Evolutionary conservation across 192 early-diverging fungal species (phyloP).

Genomic region (Gryganskiella cystojenkinii): DNA sequence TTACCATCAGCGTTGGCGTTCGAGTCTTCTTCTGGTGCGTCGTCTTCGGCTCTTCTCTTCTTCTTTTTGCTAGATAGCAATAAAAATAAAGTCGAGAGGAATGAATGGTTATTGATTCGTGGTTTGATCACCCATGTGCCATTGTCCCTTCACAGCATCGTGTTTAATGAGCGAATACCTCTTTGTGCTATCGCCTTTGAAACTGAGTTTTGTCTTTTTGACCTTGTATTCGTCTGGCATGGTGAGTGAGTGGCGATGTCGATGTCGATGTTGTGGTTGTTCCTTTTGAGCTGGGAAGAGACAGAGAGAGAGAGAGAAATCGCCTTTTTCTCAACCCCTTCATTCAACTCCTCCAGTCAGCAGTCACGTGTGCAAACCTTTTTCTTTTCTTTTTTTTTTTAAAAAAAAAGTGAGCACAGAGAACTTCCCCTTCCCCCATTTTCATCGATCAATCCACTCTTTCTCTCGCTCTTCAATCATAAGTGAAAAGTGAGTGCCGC

Average conservation of each 20-base stretch:
- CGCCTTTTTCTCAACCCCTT: too few species aligned
- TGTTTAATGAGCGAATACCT: constrained; percentile 51
- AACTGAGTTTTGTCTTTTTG: constrained; percentile 62
- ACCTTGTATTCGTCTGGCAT: constrained; percentile 54
- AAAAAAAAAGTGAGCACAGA: too few species aligned
- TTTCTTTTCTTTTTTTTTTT: too few species aligned
- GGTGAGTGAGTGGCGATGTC: not conserved
- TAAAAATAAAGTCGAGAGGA: not conserved
- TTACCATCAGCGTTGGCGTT: constrained; percentile 42
- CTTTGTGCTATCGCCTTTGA: constrained; percentile 70
- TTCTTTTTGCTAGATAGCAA: constrained; percentile 66
- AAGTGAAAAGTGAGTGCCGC: too few species aligned
- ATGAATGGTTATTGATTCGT: not conserved
- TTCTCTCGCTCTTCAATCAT: too few species aligned
- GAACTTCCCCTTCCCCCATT: too few species aligned
- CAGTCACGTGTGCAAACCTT: too few species aligned
- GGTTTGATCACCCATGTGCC: not conserved
- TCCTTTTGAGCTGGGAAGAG: too few species aligned
- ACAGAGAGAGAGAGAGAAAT: too few species aligned
- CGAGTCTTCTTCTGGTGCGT: constrained; percentile 32
- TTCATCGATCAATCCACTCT: too few species aligned
- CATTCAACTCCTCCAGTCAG: too few species aligned
- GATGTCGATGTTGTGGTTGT: too few species aligned
- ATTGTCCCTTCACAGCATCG: not conserved
- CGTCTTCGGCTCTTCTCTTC: constrained; percentile 63